Evolutionary conservation across 2,329 filamentous ascomycete species (phyloP), one percentile per base, ranked within the genome.

Genomic region (Ceratocystis harringtonii): DNA sequence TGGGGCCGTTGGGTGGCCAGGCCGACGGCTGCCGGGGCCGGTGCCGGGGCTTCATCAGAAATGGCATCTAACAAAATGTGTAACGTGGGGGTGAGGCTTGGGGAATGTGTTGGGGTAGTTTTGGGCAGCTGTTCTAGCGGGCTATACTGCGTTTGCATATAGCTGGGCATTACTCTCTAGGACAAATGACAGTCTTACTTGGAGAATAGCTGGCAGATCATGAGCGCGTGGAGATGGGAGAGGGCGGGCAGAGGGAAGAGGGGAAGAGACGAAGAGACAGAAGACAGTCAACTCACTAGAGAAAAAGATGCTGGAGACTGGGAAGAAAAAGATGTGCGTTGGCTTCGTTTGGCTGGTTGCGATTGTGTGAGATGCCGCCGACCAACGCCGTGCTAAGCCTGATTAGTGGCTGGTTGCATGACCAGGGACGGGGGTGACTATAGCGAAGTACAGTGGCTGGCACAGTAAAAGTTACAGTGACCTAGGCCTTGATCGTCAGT

Each of bases 1-100:
- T 89, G 81, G 60, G 92, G 92, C 63, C 92, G 83, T 73, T 92
- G 87, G 68, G 95, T 92, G 69, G 84, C 82, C 69, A 83, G 22
- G 36, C 22, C 62, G 17, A 30, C n/a, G 17, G 41, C 61, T 32
- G 61, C 44, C 48, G 41, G 22, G 19, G 41, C 61, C 10, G 45
- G 28, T 3, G 28, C 44, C 30, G 44, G 25, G 48, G 25, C 62
- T 19, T 41, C 28, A n/a, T 44, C 48, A 32, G 45, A 41, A 41
- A 45, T 43, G 2, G 15, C 17, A 32, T 12, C 41, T 43, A 5
- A 28, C 32, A 19, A 12, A 17, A 28, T 28, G 50, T 17, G 17
- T 28, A 64, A 5, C 32, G 12, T 44, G 61, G 28, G 43, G 36
- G 19, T 22, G 36, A 41, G 25, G 19, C 15, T 62, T 15, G 41